Percentiles rank a stretch among this genome's conserved stretches.
phyloP scores from a whole-genome alignment of 2,329 filamentous ascomycete species.

The Teratosphaeriaceae sp. region DNA sequence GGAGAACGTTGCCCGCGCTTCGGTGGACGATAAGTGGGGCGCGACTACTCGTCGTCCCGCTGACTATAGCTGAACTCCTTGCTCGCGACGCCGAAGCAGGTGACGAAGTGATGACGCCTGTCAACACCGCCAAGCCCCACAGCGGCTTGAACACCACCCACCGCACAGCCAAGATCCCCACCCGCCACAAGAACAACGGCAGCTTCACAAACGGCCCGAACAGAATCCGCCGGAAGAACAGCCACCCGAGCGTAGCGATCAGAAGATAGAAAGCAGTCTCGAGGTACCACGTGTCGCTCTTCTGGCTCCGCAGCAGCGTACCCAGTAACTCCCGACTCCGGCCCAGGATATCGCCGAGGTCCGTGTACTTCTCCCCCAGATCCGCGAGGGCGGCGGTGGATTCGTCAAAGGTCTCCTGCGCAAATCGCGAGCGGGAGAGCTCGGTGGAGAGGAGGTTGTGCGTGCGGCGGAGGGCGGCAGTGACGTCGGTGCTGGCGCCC shows the following conservation, averaged over 20 bases:
- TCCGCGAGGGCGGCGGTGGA: conserved; percentile 75
- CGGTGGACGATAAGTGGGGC: conserved; percentile 38
- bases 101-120: conserved; percentile 34
- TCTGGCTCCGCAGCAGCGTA: conserved; percentile 77
- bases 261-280: conserved; percentile 84
- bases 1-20: conserved; percentile 34
- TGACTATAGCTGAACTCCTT: no score
- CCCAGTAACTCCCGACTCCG: conserved; percentile 69
- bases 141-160: conserved; percentile 25
- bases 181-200: conserved; percentile 41
- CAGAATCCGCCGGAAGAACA: conserved; percentile 74
- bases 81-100: no score
- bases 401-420: conserved; percentile 79
- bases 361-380: conserved; percentile 73
- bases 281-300: conserved; percentile 97
- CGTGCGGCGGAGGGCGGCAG: conserved; percentile 72
- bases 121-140: conserved; percentile 49
- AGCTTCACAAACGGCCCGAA: conserved; percentile 86
- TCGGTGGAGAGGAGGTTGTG: conserved; percentile 82
- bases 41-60: no score
- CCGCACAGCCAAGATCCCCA: conserved; percentile 16
- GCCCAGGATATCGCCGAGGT: conserved; percentile 68
- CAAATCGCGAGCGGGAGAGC: conserved; percentile 79
- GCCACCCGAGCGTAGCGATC: conserved; percentile 69
- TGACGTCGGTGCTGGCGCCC: conserved; percentile 75